Evolutionary conservation across 225 moss, liverwort and hornwort species (phyloP).

Genomic region (Physcomitrium patens): DNA sequence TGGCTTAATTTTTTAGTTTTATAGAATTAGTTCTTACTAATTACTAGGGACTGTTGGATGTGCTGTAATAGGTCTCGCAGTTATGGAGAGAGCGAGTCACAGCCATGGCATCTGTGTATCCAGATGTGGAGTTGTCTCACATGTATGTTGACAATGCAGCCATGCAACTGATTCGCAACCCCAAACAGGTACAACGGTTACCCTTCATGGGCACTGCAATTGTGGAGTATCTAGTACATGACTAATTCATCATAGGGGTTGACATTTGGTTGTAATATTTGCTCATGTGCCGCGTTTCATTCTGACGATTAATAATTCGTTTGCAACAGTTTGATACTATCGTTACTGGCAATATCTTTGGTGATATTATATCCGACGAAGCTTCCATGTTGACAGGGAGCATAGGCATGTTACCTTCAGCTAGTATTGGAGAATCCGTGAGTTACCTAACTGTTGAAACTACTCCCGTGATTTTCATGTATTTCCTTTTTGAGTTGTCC

Average conservation of each 20-base stretch:
- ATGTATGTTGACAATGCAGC: slow-evolving; percentile 99
- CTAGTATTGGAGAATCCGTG: slow-evolving; percentile 83
- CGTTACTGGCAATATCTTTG: slow-evolving; percentile 96
- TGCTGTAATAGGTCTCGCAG: slow-evolving; percentile 77
- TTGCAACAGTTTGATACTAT: slow-evolving; percentile 92
- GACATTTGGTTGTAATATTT: slow-evolving; percentile 31
- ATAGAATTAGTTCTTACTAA: slow-evolving; percentile 31
- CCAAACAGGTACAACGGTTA: slow-evolving; percentile 73
- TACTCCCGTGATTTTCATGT: neutral
- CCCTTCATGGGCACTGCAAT: slow-evolving; percentile 20
- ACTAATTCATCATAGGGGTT: slow-evolving; percentile 10
- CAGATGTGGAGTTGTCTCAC: slow-evolving; percentile 92
- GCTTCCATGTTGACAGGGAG: slow-evolving; percentile 96
- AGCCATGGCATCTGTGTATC: slow-evolving; percentile 70
- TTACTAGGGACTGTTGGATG: slow-evolving; percentile 27
- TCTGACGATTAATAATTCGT: slow-evolving; percentile 27
- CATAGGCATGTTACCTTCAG: slow-evolving; percentile 98
- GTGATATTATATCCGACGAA: slow-evolving; percentile 93
- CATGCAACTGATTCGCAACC: slow-evolving; percentile 97
- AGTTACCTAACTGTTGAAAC: slow-evolving; percentile 29
- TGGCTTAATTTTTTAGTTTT: slow-evolving; percentile 12
- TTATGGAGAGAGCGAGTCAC: slow-evolving; percentile 94
- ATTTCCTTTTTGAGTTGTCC: slow-evolving; percentile 10
- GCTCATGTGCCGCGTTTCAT: slow-evolving; percentile 16
- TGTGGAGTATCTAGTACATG: neutral